A percentile compares a stretch with the other conserved stretches of the same genome.
Conservation (phyloP, 805 yeast genomes). For the Lachancea quebecensis region DNA sequence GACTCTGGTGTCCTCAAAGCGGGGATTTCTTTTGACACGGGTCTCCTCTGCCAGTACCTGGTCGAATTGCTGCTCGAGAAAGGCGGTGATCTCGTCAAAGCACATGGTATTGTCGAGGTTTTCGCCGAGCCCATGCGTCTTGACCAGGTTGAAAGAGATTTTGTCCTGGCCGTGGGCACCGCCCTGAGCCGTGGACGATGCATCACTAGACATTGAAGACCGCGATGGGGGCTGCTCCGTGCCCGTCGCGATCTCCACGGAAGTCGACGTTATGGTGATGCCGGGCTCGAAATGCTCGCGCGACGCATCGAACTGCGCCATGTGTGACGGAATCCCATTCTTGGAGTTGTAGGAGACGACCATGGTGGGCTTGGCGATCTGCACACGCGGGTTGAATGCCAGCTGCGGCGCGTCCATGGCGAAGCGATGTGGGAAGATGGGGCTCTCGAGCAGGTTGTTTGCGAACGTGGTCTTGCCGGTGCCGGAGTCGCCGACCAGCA, state of each 20-base stretch:
- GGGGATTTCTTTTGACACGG: conserved; percentile 76
- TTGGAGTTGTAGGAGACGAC: conserved; percentile 52
- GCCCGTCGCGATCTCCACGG: conserved; percentile 27
- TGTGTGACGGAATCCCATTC: conserved; percentile 52
- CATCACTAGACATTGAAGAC: conserved; percentile 6
- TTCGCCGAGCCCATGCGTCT: conserved; percentile 75
- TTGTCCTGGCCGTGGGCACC: conserved; percentile 26
- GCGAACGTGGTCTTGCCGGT: conserved; percentile 74
- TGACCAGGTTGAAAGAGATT: conserved; percentile 58
- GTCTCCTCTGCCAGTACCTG: conserved; percentile 80
- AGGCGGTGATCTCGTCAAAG: conserved; percentile 56
- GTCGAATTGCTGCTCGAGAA: conserved; percentile 71
- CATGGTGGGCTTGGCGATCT: conserved; percentile 28
- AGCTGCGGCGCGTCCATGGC: conserved; percentile 32
- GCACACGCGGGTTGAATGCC: conserved; percentile 17
- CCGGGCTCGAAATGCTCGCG: conserved; percentile 65
- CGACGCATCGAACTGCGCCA: conserved; percentile 54
- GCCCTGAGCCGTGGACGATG: conserved; percentile 1
- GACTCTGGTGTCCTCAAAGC: conserved; percentile 70
- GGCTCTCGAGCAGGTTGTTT: conserved; percentile 58
- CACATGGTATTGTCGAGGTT: conserved; percentile 66
- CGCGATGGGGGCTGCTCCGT: conserved; percentile 6
- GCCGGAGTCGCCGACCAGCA: conserved; percentile 69
- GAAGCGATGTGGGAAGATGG: conserved; percentile 54
- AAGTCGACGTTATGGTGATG: conserved; percentile 52